These are phyloP conservation scores for Globisporangium echinulatum DNA, from an alignment of 352 stramenopile genomes.

Conservation along the genomic window DNA sequence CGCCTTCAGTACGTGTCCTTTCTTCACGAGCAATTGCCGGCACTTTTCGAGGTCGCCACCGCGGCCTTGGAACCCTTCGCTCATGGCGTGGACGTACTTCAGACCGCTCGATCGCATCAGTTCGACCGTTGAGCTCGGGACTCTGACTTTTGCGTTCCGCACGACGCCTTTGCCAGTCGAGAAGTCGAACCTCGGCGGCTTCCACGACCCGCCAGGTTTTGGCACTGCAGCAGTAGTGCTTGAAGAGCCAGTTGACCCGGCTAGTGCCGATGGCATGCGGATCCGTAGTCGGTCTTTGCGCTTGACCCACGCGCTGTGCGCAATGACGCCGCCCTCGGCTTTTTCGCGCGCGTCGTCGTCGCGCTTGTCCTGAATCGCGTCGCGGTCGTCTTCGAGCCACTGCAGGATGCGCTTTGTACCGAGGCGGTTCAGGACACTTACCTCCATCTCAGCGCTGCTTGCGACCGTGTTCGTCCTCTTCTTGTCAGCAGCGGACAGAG, in stretches of 20 bases:
- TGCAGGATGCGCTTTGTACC: conserved; percentile 70
- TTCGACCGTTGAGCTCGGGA: conserved; percentile 67
- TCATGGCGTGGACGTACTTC: conserved; percentile 84
- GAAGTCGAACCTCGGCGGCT: conserved; percentile 69
- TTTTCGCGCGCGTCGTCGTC: conserved; percentile 73
- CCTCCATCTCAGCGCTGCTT: conserved; percentile 38
- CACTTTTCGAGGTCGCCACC: conserved; percentile 79
- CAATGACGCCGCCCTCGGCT: conserved; percentile 55
- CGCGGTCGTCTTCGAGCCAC: conserved; percentile 67
- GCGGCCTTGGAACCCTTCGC: conserved; percentile 78
- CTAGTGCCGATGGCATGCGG: conserved; percentile 33
- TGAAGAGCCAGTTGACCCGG: conserved; percentile 2
- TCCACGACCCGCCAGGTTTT: conserved; percentile 15
- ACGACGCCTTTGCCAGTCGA: conserved; percentile 58
- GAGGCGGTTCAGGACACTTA: conserved; percentile 48
- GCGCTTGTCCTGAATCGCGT: conserved; percentile 60
- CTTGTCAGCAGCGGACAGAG: conserved; percentile 16
- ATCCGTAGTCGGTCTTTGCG: conserved; percentile 75
- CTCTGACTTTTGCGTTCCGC: conserved; percentile 40
- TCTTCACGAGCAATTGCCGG: conserved; percentile 62
- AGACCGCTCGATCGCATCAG: conserved; percentile 70
- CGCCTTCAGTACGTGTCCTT: conserved; percentile 65
- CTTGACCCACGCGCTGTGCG: conserved; percentile 74
- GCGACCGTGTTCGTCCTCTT: conserved; percentile 18
- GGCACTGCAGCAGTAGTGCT: conserved; percentile 1